Conservation (phyloP, 768 basidiomycete genomes). For the Boletus rubroflammeus region DNA sequence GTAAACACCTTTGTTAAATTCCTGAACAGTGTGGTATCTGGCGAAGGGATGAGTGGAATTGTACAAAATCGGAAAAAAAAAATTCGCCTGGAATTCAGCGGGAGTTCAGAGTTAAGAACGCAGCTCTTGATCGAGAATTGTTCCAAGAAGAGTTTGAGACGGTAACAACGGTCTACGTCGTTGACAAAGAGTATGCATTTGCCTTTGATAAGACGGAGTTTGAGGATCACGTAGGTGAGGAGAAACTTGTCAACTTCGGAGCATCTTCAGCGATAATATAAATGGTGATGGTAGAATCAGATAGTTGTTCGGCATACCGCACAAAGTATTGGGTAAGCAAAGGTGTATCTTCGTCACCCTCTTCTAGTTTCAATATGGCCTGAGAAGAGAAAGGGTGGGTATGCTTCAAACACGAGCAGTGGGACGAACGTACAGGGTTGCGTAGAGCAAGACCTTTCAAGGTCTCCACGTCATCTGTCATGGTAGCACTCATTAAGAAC, state of each 20-base stretch:
- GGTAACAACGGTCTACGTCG: constrained; percentile 90
- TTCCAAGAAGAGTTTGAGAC: constrained; percentile 95
- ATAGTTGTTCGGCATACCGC: constrained; percentile 42
- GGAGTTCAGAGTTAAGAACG: constrained; percentile 93
- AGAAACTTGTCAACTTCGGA: constrained; percentile 98
- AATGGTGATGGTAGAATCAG: background rate
- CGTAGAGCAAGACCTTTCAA: constrained; percentile 85
- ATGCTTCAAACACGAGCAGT: background rate
- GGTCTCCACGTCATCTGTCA: constrained; percentile 92
- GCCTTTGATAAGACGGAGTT: constrained; percentile 91
- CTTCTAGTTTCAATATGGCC: constrained; percentile 85
- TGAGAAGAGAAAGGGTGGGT: constrained; percentile 29
- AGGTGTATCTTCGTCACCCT: constrained; percentile 78
- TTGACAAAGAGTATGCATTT: constrained; percentile 98
- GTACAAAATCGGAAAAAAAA: background rate
- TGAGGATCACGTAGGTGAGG: constrained; percentile 92
- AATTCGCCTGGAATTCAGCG: constrained; percentile 80
- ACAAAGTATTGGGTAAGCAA: constrained; percentile 85
- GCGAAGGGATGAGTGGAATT: background rate
- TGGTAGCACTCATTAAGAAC: constrained; percentile 95
- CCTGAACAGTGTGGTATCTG: constrained; percentile 95
- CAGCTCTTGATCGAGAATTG: constrained; percentile 96
- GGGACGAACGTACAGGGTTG: constrained; percentile 63
- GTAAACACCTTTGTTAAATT: constrained; percentile 97
- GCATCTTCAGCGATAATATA: constrained; percentile 45